Base-by-base conservation (phyloP, 495 filamentous ascomycete genomes). In the Penicillium waksmanii region DNA sequence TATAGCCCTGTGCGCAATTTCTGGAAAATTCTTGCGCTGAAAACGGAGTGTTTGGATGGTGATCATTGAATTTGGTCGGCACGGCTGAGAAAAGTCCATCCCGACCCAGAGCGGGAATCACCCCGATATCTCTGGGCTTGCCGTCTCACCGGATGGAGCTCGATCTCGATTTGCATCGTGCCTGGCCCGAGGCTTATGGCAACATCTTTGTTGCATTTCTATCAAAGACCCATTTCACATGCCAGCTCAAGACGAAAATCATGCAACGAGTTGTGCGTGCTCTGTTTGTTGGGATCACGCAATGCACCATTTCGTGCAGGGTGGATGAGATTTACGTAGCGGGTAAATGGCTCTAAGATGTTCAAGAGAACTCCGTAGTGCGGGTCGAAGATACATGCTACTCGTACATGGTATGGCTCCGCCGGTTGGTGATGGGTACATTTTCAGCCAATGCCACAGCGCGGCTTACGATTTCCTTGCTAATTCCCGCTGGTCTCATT, bases 41-140 rank as follows among this genome's bases (percentile, higher is more conserved):
- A 48, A 48, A 48, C 10, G 46, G 18, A 15, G 13, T 48, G 46
- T 48, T 48, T 11, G 15, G 18, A 27, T 48, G 46, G 12, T 27
- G 46, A 27, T 48, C 46, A 27, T 11, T 48, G 11, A 9, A n/a
- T n/a, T 48, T 8, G 21, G 46, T 48, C 46, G 31, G 21, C 46
- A 48, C 46, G 46, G 46, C 46, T 25, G 46, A 48, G 21, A 48
- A 27, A 27, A 23, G 1, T 13, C 21, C 46, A 48, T 48, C 46
- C 46, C 19, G 46, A 48, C 21, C 46, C 19, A 48, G 46, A 48
- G 21, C 3, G 46, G 46, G 46, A 23, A 10, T 27, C 21, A 27
- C 23, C 19, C 46, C 46, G 46, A 48, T 27, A n/a, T 25, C 21
- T 48, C 21, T 27, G 18, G 8, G 46, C 21, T 6, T 12, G 46